Conservation (phyloP, 2,329 filamentous ascomycete species). For the Epichloe aotearoae region DNA sequence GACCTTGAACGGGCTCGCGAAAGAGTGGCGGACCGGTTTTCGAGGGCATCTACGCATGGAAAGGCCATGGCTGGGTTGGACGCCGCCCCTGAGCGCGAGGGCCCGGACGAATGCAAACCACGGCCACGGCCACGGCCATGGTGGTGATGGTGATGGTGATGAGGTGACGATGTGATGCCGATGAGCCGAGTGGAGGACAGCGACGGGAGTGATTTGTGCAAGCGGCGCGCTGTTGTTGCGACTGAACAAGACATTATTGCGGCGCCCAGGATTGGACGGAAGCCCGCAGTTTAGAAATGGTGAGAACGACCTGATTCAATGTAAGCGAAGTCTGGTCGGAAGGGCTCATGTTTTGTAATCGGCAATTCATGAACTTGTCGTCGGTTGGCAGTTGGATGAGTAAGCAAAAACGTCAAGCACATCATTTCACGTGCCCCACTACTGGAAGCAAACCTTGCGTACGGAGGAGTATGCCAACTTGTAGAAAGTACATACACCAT, state of each 20-base stretch:
- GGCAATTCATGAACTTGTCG: neutral
- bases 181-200: neutral
- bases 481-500: no score
- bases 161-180: neutral
- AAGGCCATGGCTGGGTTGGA: conserved; percentile 83
- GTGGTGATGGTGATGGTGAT: neutral
- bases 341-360: neutral
- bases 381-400: conserved; percentile 2
- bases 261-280: neutral
- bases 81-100: conserved; percentile 24
- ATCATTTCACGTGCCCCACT: conserved; percentile 13
- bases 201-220: conserved; percentile 2
- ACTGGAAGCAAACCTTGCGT: no score
- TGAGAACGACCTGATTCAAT: no score
- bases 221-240: conserved; percentile 5
- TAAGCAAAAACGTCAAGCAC: conserved; percentile 9
- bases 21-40: conserved; percentile 64
- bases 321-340: neutral
- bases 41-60: conserved; percentile 76
- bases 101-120: conserved; percentile 5
- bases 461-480: no score
- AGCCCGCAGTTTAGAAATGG: neutral
- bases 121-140: neutral
- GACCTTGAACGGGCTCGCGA: conserved; percentile 40
- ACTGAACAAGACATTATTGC: conserved; percentile 8